Evolutionary conservation across 345 rosid species (phyloP).

Genomic region (Salix dunnii): DNA sequence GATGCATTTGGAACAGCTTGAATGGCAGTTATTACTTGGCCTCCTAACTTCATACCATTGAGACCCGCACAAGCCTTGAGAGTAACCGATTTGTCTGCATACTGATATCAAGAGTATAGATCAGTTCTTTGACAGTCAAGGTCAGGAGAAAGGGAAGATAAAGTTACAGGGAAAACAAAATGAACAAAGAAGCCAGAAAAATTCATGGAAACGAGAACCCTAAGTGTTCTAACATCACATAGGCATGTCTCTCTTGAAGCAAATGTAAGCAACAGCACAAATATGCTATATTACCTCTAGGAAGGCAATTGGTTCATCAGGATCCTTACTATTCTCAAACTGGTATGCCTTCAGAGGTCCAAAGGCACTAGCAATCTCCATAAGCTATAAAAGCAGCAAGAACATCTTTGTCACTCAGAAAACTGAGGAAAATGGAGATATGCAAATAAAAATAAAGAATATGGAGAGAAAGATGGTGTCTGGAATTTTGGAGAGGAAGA

Average conservation of each 20-base stretch:
- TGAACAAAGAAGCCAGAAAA: not conserved
- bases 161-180: not conserved
- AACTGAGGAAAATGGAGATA: not conserved
- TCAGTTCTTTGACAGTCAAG: conserved; percentile 5
- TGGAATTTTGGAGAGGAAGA: not conserved
- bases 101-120: conserved; percentile 36
- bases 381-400: conserved; percentile 47
- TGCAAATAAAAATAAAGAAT: not conserved
- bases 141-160: conserved; percentile 6
- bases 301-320: conserved; percentile 46
- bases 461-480: not conserved
- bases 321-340: conserved; percentile 42
- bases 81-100: conserved; percentile 63
- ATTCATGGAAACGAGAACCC: not conserved
- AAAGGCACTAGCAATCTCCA: conserved; percentile 81
- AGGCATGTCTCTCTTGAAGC: not conserved
- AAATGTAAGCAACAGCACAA: conserved; percentile 14
- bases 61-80: conserved; percentile 82
- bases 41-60: conserved; percentile 91
- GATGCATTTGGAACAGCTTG: conserved; percentile 52
- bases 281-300: conserved; percentile 62
- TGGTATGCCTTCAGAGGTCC: conserved; percentile 83
- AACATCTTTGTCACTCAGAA: conserved; percentile 7
- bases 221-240: not conserved
- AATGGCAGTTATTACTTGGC: conserved; percentile 73